phyloP scores from a whole-genome alignment of 2,329 filamentous ascomycete genomes.

The Aureobasidium sp. region DNA sequence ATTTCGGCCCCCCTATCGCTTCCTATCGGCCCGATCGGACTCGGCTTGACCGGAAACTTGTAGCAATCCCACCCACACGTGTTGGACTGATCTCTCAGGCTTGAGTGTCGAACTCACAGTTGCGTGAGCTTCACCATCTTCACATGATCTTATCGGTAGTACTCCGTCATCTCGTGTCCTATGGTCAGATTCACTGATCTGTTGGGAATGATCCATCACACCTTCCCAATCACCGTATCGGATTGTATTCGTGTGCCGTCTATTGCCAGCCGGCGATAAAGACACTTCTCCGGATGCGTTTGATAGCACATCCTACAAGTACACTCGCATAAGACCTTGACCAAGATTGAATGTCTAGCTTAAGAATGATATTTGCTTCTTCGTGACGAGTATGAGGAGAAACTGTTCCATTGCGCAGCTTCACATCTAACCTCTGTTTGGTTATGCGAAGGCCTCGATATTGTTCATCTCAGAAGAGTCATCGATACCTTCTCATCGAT shows the following conservation, averaged over 20 bases:
- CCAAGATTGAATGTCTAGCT: not conserved
- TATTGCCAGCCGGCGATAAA: not conserved
- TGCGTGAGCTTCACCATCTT: slow-evolving; percentile 7
- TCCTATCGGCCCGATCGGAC: slow-evolving; percentile 17
- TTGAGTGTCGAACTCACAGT: not conserved
- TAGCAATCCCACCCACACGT: slow-evolving; percentile 2
- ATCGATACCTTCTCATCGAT: too few species aligned
- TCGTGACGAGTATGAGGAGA: not conserved
- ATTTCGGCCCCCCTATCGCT: slow-evolving; percentile 2
- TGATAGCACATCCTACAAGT: not conserved
- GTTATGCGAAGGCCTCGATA: too few species aligned
- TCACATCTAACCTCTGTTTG: too few species aligned
- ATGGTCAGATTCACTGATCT: not conserved
- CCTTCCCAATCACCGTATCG: not conserved
- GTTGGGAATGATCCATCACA: not conserved
- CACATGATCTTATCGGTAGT: not conserved
- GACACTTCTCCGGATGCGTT: not conserved
- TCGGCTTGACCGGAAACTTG: slow-evolving; percentile 9
- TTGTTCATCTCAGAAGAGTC: too few species aligned
- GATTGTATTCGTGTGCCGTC: not conserved
- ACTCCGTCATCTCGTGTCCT: slow-evolving; percentile 4
- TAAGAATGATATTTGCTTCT: not conserved
- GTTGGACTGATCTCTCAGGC: not conserved
- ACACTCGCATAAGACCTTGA: not conserved
- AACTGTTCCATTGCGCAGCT: too few species aligned